Percentiles rank a stretch among this genome's conserved stretches.
These are phyloP conservation scores for Wallacemonas sp. DNA, from an alignment of 208 protist species.

Conservation along the genomic window DNA sequence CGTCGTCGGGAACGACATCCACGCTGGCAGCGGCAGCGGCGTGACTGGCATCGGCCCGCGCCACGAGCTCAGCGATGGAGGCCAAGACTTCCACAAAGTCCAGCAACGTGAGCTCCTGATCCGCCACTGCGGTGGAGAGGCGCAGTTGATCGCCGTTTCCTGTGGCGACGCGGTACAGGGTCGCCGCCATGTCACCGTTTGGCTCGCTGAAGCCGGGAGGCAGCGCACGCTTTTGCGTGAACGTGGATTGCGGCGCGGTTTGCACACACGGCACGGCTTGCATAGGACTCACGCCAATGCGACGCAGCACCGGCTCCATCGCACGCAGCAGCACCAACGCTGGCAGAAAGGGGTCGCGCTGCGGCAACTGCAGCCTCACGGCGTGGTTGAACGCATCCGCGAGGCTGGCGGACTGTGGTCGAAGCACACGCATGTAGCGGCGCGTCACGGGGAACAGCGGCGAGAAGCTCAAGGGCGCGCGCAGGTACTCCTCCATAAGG, in stretches of 20 bases:
- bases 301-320: slow-evolving; percentile 29
- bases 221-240: slow-evolving; percentile 8
- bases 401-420: slow-evolving; percentile 22
- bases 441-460: slow-evolving; percentile 58
- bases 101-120: slow-evolving; percentile 56
- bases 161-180: slow-evolving; percentile 37
- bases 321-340: slow-evolving; percentile 24
- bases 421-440: slow-evolving; percentile 25
- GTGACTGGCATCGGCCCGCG: too few relatives aligned
- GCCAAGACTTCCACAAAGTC: slow-evolving; percentile 83
- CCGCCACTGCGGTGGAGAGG: slow-evolving; percentile 30
- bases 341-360: slow-evolving; percentile 17
- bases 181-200: slow-evolving; percentile 28
- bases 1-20: too few relatives aligned
- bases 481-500: slow-evolving; percentile 40
- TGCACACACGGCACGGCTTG: background rate
- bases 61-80: slow-evolving; percentile 23
- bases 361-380: slow-evolving; percentile 23
- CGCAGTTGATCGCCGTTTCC: slow-evolving; percentile 24
- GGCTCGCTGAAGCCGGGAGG: slow-evolving; percentile 46
- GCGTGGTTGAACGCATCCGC: slow-evolving; percentile 15
- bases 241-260: background rate
- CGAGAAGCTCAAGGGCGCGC: slow-evolving; percentile 15
- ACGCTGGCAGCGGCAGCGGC: too few relatives aligned
- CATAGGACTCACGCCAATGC: slow-evolving; percentile 17